These are phyloP conservation scores for Boletus albobrunnescens DNA, from an alignment of 1,284 basidiomycete species.

Conservation along the genomic window DNA sequence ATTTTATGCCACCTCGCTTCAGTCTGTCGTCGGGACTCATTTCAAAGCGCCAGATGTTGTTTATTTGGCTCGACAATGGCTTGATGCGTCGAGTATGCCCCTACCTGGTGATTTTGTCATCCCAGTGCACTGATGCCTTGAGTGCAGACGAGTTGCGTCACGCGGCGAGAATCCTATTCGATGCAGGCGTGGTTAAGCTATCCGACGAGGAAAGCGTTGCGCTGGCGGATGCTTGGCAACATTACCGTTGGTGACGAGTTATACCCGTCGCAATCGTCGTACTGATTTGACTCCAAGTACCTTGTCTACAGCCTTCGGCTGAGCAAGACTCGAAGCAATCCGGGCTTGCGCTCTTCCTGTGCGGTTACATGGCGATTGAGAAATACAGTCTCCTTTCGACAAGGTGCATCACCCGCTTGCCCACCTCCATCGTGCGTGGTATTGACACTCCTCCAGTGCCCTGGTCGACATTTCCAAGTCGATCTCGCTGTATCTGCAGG, in stretches of 20 bases:
- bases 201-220: slow-evolving; percentile 61
- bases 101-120: background rate
- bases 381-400: slow-evolving; percentile 76
- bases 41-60: slow-evolving; percentile 69
- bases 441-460: slow-evolving; percentile 45
- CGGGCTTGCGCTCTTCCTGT: slow-evolving; percentile 72
- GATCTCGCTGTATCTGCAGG: slow-evolving; percentile 71
- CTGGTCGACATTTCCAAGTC: slow-evolving; percentile 84
- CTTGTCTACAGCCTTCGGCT: slow-evolving; percentile 54
- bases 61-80: slow-evolving; percentile 71
- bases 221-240: slow-evolving; percentile 67
- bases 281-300: slow-evolving; percentile 46
- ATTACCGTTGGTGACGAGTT: slow-evolving; percentile 47
- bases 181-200: slow-evolving; percentile 63
- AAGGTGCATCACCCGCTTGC: slow-evolving; percentile 41
- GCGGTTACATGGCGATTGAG: slow-evolving; percentile 80
- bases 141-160: slow-evolving; percentile 66
- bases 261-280: too few species aligned
- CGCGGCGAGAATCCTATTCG: slow-evolving; percentile 72
- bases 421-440: too few species aligned
- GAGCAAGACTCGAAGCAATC: slow-evolving; percentile 52
- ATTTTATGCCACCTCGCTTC: slow-evolving; percentile 73
- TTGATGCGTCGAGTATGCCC: slow-evolving; percentile 63
- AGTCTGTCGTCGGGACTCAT: slow-evolving; percentile 49
- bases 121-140: background rate